Conservation (phyloP, 352 stramenopile species). For the Phytophthora foliorum region DNA sequence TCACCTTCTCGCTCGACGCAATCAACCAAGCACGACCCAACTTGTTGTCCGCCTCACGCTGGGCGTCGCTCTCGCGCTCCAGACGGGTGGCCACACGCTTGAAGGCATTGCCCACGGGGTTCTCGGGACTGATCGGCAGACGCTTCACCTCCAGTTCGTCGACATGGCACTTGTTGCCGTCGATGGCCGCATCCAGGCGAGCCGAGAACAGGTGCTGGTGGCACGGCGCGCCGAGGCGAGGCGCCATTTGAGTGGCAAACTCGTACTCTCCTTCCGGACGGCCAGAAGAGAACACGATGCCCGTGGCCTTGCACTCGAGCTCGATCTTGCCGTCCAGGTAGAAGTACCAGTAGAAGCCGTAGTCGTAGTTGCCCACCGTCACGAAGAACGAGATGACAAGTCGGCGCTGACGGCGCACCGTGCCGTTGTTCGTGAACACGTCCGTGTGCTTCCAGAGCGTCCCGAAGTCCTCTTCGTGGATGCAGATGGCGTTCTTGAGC, state of each 20-base stretch:
- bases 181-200: constrained; percentile 77
- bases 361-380: constrained; percentile 87
- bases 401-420: constrained; percentile 61
- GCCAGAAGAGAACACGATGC: constrained; percentile 82
- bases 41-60: constrained; percentile 51
- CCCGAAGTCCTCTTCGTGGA: constrained; percentile 87
- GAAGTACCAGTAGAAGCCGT: constrained; percentile 80
- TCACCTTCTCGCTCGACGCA: constrained; percentile 58
- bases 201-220: constrained; percentile 87
- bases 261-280: constrained; percentile 56
- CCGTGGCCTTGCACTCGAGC: constrained; percentile 79
- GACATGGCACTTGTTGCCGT: constrained; percentile 55
- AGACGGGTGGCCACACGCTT: constrained; percentile 53
- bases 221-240: constrained; percentile 66
- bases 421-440: constrained; percentile 28
- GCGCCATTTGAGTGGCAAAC: constrained; percentile 54
- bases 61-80: constrained; percentile 50
- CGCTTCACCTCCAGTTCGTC: constrained; percentile 66
- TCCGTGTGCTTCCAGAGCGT: constrained; percentile 82
- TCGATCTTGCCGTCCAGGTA: constrained; percentile 81
- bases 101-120: constrained; percentile 73
- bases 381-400: constrained; percentile 84
- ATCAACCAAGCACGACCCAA: constrained; percentile 71
- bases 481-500: constrained; percentile 80
- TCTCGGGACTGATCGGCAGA: constrained; percentile 40